Percentiles rank a stretch among this genome's conserved stretches.
Conservation (phyloP, 345 rosid species). For the Gossypium sturtianum region DNA sequence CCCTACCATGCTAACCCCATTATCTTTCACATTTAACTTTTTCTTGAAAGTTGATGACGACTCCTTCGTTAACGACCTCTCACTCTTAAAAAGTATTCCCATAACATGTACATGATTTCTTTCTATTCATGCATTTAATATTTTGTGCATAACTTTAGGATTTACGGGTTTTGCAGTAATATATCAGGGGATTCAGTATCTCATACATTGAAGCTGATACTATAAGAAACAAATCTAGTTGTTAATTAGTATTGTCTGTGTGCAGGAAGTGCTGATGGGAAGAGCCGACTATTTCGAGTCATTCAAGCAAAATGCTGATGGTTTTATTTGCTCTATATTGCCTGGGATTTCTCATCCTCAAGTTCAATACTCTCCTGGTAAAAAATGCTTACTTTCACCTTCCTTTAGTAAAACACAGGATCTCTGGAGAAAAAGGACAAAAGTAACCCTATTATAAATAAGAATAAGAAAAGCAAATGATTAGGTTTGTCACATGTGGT, state of each 20-base stretch:
- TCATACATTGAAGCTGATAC: not conserved
- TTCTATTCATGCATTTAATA: slow-evolving; percentile 12
- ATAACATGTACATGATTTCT: not conserved
- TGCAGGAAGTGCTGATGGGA: slow-evolving; percentile 93
- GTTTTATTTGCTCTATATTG: slow-evolving; percentile 78
- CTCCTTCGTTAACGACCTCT: slow-evolving; percentile 7
- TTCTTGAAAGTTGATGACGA: slow-evolving; percentile 14
- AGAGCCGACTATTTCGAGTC: slow-evolving; percentile 78
- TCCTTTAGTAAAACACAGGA: not conserved
- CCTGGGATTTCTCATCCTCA: slow-evolving; percentile 92
- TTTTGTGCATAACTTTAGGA: not conserved
- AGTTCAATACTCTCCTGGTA: slow-evolving; percentile 97
- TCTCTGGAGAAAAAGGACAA: not conserved
- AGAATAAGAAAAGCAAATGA: not conserved
- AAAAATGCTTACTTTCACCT: not conserved
- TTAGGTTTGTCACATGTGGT: slow-evolving; percentile 5
- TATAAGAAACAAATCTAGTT: slow-evolving; percentile 7
- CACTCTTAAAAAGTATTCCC: not conserved
- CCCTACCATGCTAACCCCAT: slow-evolving; percentile 31
- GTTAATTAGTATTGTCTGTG: not conserved
- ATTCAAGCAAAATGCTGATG: slow-evolving; percentile 90
- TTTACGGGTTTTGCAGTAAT: slow-evolving; percentile 4
- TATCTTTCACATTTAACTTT: slow-evolving; percentile 15
- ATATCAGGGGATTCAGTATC: not conserved
- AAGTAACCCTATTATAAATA: too few species aligned